phyloP scores from a whole-genome alignment of 2,329 filamentous ascomycete genomes.

The Exophiala sideris region DNA sequence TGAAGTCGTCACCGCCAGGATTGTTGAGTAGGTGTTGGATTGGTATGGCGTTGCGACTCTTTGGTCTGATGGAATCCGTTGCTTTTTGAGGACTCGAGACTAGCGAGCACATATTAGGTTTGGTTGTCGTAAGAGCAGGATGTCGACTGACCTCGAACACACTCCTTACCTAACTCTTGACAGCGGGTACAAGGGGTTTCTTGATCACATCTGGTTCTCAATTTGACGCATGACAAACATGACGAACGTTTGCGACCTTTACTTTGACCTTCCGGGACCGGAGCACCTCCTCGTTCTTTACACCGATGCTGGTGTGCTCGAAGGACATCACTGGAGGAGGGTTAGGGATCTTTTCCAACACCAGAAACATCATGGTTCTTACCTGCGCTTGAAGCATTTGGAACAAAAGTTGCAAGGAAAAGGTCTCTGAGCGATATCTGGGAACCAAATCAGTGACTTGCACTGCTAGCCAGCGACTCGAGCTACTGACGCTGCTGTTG shows the following conservation, averaged over 20 bases:
- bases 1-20: slow-evolving; percentile 18
- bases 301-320: slow-evolving; percentile 26
- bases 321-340: slow-evolving; percentile 19
- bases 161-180: slow-evolving; percentile 25
- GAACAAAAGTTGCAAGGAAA: slow-evolving; percentile 25
- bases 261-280: slow-evolving; percentile 24
- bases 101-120: background rate
- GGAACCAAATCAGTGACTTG: background rate
- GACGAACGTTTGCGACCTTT: slow-evolving; percentile 26
- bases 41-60: slow-evolving; percentile 23
- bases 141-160: slow-evolving; percentile 21
- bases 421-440: slow-evolving; percentile 23
- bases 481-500: slow-evolving; percentile 23
- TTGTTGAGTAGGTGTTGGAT: slow-evolving; percentile 23
- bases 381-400: slow-evolving; percentile 26
- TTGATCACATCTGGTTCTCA: slow-evolving; percentile 25
- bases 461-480: background rate
- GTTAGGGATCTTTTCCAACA: background rate
- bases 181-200: slow-evolving; percentile 23
- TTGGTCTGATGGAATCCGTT: slow-evolving; percentile 10
- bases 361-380: background rate
- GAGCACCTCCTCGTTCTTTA: slow-evolving; percentile 24
- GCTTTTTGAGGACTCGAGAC: slow-evolving; percentile 9
- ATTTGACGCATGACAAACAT: slow-evolving; percentile 25
- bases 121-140: slow-evolving; percentile 4